A percentile compares a stretch with the other conserved stretches of the same genome.
phyloP scores from a whole-genome alignment of 2,329 filamentous ascomycete species.

The Penicillium sp. region DNA sequence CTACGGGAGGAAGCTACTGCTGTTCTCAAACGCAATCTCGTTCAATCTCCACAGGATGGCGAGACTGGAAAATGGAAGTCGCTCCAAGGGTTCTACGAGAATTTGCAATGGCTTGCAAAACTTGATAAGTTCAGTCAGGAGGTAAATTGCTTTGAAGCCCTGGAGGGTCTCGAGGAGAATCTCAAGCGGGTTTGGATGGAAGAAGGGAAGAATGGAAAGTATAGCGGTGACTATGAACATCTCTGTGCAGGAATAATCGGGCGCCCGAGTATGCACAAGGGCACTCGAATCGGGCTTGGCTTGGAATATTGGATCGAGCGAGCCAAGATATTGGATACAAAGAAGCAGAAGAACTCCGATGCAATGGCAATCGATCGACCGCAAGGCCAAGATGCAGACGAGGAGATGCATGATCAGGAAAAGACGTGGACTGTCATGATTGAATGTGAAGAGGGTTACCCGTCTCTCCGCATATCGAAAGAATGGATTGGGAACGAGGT shows the following conservation, averaged over 20 bases:
- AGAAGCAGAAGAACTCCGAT: constrained; percentile 24
- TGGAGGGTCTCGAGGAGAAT: constrained; percentile 44
- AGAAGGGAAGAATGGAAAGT: constrained; percentile 35
- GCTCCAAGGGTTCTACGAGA: constrained; percentile 41
- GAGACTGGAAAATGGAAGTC: constrained; percentile 37
- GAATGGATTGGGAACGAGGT: constrained; percentile 42
- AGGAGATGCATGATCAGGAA: constrained; percentile 16
- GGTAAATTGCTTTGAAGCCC: constrained; percentile 47
- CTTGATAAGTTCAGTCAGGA: constrained; percentile 45
- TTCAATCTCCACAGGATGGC: constrained; percentile 32
- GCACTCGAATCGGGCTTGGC: constrained; percentile 39
- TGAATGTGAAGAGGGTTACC: constrained; percentile 47
- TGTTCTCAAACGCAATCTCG: constrained; percentile 42
- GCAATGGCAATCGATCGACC: constrained; percentile 35
- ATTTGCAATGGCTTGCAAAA: constrained; percentile 45
- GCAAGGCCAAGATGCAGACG: constrained; percentile 18
- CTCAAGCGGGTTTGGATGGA: constrained; percentile 45
- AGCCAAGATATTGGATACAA: constrained; percentile 34
- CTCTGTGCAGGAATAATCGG: constrained; percentile 44
- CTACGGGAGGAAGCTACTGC: constrained; percentile 43
- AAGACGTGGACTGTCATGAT: constrained; percentile 39
- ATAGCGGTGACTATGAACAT: constrained; percentile 35
- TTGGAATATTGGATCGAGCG: constrained; percentile 45
- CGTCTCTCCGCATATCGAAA: constrained; percentile 44
- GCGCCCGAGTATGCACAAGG: constrained; percentile 42